Base-by-base conservation (phyloP, 2,329 filamentous ascomycete species). In the Aspergillus uvarum region DNA sequence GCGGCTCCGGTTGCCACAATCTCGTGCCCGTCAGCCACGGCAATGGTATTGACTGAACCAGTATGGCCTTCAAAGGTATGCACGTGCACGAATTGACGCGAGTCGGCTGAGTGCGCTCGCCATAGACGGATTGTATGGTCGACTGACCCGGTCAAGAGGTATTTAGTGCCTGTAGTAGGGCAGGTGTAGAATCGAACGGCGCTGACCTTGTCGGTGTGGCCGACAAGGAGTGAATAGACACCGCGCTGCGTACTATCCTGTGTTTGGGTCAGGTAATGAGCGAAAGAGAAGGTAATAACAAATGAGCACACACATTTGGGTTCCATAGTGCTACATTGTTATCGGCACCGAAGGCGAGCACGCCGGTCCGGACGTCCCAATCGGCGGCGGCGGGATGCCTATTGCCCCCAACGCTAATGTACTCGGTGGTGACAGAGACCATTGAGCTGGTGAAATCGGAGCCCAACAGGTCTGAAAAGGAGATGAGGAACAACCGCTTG, bases 281-380 rank as follows among this genome's bases (percentile, higher is more conserved):
- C 29, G 29, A 24, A 26, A 50, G 22, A n/a, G 11, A 55, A 3
- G 10, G 21, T 24, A 26, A 16, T 31, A 24, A 19, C 6, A 1
- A 29, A 14, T 29, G 5, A 11, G 24, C 49, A 14, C 87, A 77
- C 82, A 93, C 91, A 73, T 83, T 76, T 58, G 92, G 92, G 72
- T 87, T 82, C 95, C 95, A 99, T 47, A 98, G 73, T 48, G 92
- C 94, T 68, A 99, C 84, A 77, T 95, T 95, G 67, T 88, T 87
- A 76, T 96, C 91, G 8, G 93, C 89, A 32, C 95, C 95, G 79
- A 91, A 99, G 31, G 92, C 95, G 56, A 99, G 81, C 49, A 92
- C 74, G 10, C 89, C 90, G 21, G 80, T 80, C 64, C 83, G 79
- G 21, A 78, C 72, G 72, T 90, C 87, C 95, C 95, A 99, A 78